Evolutionary conservation across 1,284 basidiomycete species (phyloP).

Genomic region (Coniferiporia sulphurascens): DNA sequence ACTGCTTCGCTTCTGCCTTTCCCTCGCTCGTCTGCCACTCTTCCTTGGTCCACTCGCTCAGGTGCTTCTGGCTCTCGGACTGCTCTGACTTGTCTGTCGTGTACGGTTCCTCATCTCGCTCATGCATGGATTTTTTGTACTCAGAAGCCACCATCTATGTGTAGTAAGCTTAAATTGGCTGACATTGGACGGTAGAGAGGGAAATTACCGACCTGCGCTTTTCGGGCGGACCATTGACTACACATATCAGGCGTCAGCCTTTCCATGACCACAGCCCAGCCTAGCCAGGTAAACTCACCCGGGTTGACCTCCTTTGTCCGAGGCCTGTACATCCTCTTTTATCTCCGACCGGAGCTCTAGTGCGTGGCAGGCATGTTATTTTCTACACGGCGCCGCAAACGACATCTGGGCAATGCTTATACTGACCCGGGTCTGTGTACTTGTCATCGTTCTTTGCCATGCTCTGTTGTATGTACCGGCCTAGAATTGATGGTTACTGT

Average conservation of each 20-base stretch:
- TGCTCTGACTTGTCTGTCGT: slow-evolving; percentile 18
- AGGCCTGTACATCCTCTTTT: slow-evolving; percentile 13
- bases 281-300: slow-evolving; percentile 1
- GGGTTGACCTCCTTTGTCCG: slow-evolving; percentile 16
- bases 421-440: slow-evolving; percentile 17
- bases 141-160: slow-evolving; percentile 17
- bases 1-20: slow-evolving; percentile 13
- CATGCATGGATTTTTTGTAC: slow-evolving; percentile 17
- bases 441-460: slow-evolving; percentile 18
- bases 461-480: background rate
- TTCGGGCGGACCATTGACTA: slow-evolving; percentile 19
- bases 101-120: slow-evolving; percentile 18
- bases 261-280: background rate
- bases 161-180: too few species aligned
- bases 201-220: slow-evolving; percentile 14
- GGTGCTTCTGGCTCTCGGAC: slow-evolving; percentile 15
- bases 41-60: slow-evolving; percentile 16
- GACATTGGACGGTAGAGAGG: background rate
- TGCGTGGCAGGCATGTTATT: background rate
- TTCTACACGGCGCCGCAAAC: too few species aligned
- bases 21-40: slow-evolving; percentile 19
- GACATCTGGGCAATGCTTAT: background rate
- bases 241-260: background rate
- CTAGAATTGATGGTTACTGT: background rate
- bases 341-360: slow-evolving; percentile 16